Conservation (phyloP, 495 filamentous ascomycete genomes). For the Aspergillus hancockii region DNA sequence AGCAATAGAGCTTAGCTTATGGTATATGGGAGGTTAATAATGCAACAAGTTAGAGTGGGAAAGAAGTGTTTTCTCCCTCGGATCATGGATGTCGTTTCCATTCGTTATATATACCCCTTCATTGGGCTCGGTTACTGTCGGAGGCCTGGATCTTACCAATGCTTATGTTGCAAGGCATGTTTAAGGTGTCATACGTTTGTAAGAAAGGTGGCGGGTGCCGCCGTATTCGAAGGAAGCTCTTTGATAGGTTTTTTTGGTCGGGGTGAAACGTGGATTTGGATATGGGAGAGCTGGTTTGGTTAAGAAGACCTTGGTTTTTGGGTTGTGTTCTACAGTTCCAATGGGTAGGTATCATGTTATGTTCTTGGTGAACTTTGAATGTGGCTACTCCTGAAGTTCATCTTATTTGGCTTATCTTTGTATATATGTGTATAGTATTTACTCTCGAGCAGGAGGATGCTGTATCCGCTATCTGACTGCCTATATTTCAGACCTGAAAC, state of each 20-base stretch:
- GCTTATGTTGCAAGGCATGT: background rate
- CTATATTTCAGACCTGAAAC: background rate
- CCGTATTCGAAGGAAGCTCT: background rate
- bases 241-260: no score
- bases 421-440: no score
- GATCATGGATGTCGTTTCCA: background rate
- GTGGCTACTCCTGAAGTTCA: no score
- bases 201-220: background rate
- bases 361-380: no score
- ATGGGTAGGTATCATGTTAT: no score
- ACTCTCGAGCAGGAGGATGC: background rate
- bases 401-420: no score
- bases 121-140: slow-evolving; percentile 11
- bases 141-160: background rate
- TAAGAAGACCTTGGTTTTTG: no score
- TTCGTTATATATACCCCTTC: slow-evolving; percentile 3
- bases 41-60: background rate
- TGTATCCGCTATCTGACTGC: background rate
- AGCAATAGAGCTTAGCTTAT: background rate
- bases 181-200: background rate
- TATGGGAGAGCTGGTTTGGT: no score
- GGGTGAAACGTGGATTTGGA: no score
- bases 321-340: no score
- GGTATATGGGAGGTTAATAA: background rate
- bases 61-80: background rate